phyloP scores from a whole-genome alignment of 805 yeast species.

The Schizosaccharomyces osmophilus region DNA sequence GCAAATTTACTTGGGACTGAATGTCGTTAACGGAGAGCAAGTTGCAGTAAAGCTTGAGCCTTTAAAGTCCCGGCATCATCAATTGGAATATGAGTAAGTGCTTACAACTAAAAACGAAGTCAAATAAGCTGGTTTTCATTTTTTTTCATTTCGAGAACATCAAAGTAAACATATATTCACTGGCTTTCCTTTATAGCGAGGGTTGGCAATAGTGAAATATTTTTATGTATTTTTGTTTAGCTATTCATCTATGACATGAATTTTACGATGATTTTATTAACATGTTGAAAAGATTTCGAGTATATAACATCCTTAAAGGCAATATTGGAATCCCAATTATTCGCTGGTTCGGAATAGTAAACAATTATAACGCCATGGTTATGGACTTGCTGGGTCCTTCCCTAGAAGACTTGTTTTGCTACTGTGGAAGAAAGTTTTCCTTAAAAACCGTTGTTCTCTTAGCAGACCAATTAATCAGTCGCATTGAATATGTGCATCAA shows the following conservation, averaged over 20 bases:
- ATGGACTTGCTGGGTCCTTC: conserved; percentile 90
- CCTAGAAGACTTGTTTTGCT: conserved; percentile 81
- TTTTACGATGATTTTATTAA: too few species aligned
- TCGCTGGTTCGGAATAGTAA: conserved; percentile 90
- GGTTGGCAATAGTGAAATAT: too few species aligned
- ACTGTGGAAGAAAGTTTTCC: conserved; percentile 80
- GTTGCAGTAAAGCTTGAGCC: conserved; percentile 90
- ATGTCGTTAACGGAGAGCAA: conserved; percentile 86
- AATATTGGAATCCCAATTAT: conserved; percentile 95
- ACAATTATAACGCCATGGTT: conserved; percentile 91
- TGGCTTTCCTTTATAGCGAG: too few species aligned
- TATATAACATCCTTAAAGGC: conserved; percentile 78
- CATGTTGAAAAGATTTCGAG: conserved; percentile 37
- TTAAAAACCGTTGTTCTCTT: conserved; percentile 76
- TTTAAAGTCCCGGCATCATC: conserved; percentile 81
- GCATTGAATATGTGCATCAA: conserved; percentile 88
- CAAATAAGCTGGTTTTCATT: too few species aligned
- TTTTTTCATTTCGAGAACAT: too few species aligned
- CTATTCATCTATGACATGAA: too few species aligned
- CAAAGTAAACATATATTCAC: too few species aligned
- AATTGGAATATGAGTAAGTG: conserved; percentile 74
- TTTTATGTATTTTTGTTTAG: not conserved
- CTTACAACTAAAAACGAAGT: too few species aligned
- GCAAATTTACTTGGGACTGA: conserved; percentile 71
- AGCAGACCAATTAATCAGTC: conserved; percentile 80